Evolutionary conservation across 495 filamentous ascomycete species (phyloP), one percentile per base, ranked within the genome.

Genomic region (Talaromyces nanjingensis): DNA sequence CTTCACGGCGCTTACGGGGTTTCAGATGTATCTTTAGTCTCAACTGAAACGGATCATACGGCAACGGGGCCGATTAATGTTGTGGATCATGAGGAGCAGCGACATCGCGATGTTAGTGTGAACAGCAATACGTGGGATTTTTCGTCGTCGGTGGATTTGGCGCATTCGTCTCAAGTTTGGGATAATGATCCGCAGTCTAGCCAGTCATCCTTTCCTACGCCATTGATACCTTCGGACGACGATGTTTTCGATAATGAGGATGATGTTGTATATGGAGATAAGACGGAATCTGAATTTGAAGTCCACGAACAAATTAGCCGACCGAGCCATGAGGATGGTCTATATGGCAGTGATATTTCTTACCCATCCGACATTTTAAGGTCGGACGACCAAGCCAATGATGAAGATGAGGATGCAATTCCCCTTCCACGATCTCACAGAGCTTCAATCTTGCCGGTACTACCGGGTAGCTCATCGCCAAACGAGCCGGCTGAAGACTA

Each of bases 121-220:
- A 62, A 42, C 33, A 67, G 66, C 33, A 74, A 75, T 52, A 71
- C 67, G 16, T 79, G 76, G 76, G 77, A 79, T 62, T 67, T 75
- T 37, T 79, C 78, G 1, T 79, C 74, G 2, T 77, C 75, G 0
- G 74, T 76, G 45, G 74, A 79, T 49, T 37, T 62, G 12, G 39
- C 42, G 18, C 45, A 62, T 33, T 62, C 60, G 45, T 76, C 78
- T 4, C 70, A 74, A 54, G 69, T 79, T 62, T 81, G 78, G 78
- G 76, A 78, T 63, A 74, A 77, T n/a, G 76, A 78, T 59, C 78
- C 76, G 9, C 60, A 64, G 6, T 79, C 77, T 1, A 79, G 77
- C 73, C 75, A 75, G 60, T 78, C 77, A 0, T 76, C 77, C 1
- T 71, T 81, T 37, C 76, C 77, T 9, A 73, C 74, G 8, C 63